A percentile compares a stretch with the other conserved stretches of the same genome.
Evolutionary conservation across 768 basidiomycete species (phyloP).

Genomic region (Serendipita sp.): DNA sequence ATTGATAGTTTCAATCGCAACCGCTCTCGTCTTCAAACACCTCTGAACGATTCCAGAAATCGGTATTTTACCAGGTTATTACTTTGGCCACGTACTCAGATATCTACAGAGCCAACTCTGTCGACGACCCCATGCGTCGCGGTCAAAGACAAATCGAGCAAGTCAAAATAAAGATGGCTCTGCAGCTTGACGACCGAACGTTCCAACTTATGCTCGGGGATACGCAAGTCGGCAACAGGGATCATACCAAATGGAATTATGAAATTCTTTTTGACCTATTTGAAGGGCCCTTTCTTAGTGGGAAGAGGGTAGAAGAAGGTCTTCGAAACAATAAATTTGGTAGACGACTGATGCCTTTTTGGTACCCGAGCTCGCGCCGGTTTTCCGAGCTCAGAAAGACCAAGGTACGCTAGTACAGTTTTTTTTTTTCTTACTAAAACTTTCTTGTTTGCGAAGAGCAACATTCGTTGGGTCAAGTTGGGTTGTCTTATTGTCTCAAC

Average conservation of each 20-base stretch:
- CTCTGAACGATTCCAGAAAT: slow-evolving; percentile 40
- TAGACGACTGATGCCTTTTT: slow-evolving; percentile 82
- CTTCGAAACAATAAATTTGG: slow-evolving; percentile 82
- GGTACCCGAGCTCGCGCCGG: slow-evolving; percentile 69
- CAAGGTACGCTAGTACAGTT: slow-evolving; percentile 28
- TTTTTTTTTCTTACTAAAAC: neutral
- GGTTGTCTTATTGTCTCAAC: slow-evolving; percentile 73
- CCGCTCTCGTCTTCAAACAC: slow-evolving; percentile 49
- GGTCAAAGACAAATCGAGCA: slow-evolving; percentile 86
- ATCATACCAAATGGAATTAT: slow-evolving; percentile 84
- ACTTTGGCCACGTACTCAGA: neutral
- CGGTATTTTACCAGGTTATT: slow-evolving; percentile 27
- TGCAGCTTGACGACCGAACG: slow-evolving; percentile 90
- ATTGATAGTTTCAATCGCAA: slow-evolving; percentile 95
- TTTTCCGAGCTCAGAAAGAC: slow-evolving; percentile 70
- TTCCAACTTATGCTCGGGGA: slow-evolving; percentile 78
- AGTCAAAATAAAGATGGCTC: slow-evolving; percentile 70
- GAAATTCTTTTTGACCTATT: slow-evolving; percentile 76
- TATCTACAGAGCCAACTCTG: slow-evolving; percentile 20
- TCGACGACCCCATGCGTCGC: slow-evolving; percentile 73
- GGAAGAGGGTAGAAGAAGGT: slow-evolving; percentile 86
- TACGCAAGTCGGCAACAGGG: slow-evolving; percentile 82
- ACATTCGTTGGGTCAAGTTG: slow-evolving; percentile 70
- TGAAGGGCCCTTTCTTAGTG: slow-evolving; percentile 82
- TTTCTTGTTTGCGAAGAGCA: slow-evolving; percentile 32